Evolutionary conservation across 352 stramenopile species (phyloP), one percentile per base, ranked within the genome.

Genomic region (Globisporangium carolinianum): DNA sequence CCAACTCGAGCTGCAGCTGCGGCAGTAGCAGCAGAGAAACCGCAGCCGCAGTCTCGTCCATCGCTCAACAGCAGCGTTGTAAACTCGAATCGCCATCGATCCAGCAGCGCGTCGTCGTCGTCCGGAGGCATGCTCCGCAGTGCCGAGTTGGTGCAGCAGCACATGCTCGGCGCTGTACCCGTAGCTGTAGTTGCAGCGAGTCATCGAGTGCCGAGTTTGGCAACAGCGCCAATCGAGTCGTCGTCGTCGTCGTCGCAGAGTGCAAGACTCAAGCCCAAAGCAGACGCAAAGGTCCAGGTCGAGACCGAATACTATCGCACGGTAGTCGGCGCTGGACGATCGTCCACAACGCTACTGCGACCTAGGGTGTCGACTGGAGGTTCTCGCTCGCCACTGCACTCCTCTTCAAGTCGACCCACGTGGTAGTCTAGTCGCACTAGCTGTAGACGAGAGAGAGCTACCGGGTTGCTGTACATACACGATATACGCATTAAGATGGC

Each of bases 281-380:
- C 53, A 17, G 54, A 50, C 32, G 32, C 12, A 3, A 60, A 67
- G 47, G 61, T 67, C 46, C 58, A 83, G 47, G 72, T 87, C 41
- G 76, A 87, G 54, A 71, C 80, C 66, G 71, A 81, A 61, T 75
- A 74, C 51, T 63, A 83, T 56, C 66, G 68, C 36, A 81, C 71
- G 45, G 59, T 65, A 0, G 47, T 72, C 52, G 36, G 39, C 24
- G 35, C 50, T 37, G 57, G 57, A 6, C 14, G 17, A 17, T 39
- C 57, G 1, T 0, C 36, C 3, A 38, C 42, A 6, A 36, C 10
- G 1, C 12, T 35, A 5, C 47, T 18, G 14, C 57, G 57, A 32
- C 6, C 57, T 32, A 41, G 50, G 36, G 14, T 38, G 6, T 45
- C 50, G 6, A 39, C 11, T 47, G 38, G 7, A 9, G 15, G 18